Base-by-base conservation (phyloP, 164 flowering plant genomes). In the Tetrastigma voinierianum region DNA sequence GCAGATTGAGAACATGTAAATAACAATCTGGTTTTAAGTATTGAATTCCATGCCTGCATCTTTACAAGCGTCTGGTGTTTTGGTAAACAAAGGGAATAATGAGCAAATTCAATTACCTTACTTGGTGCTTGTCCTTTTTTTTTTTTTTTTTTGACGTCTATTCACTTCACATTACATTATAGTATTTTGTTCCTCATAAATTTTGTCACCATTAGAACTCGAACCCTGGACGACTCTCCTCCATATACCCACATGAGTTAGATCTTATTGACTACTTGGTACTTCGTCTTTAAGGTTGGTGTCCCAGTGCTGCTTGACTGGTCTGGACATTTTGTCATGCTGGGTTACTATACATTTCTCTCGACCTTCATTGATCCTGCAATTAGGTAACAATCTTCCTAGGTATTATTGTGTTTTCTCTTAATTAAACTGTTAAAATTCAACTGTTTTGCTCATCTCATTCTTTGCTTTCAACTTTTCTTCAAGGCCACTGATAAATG, bases 221-320 rank as follows among this genome's bases (percentile, higher is more conserved):
- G n/a, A n/a, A n/a, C n/a, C n/a, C n/a, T n/a, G n/a, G n/a, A n/a
- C n/a, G n/a, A n/a, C n/a, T n/a, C n/a, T n/a, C n/a, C n/a, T n/a
- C n/a, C n/a, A n/a, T n/a, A n/a, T n/a, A n/a, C n/a, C n/a, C n/a
- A n/a, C n/a, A n/a, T n/a, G n/a, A n/a, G n/a, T n/a, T n/a, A n/a
- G n/a, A n/a, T n/a, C n/a, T n/a, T n/a, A n/a, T n/a, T n/a, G n/a
- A n/a, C n/a, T n/a, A n/a, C n/a, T n/a, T n/a, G n/a, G n/a, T n/a
- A n/a, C n/a, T n/a, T n/a, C n/a, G n/a, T n/a, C 51, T 69, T 67
- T 40, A 80, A 94, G 98, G 97, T 94, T 71, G 98, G 97, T 15
- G 49, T 90, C 57, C 81, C 91, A 6, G 93, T 89, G 75, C 87
- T 91, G 67, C 58, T 90, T 32, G 96, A 90, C 76, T 94, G 98